These are phyloP conservation scores for Kodamaea kaohsiungensis DNA, from an alignment of 805 yeast species.

Conservation along the genomic window DNA sequence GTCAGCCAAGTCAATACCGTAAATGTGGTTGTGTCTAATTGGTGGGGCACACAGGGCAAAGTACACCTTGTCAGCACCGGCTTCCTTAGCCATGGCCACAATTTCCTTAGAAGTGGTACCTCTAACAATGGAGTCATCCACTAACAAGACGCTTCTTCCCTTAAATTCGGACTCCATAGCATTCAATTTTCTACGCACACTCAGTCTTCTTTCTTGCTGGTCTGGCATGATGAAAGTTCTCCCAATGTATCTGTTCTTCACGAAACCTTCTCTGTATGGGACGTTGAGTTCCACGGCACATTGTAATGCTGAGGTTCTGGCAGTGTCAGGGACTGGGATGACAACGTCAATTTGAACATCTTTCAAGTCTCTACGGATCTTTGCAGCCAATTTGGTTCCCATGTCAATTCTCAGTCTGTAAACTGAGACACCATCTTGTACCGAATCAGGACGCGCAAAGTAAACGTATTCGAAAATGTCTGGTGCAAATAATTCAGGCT, in stretches of 20 bases:
- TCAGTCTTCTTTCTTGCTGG: conserved; percentile 89
- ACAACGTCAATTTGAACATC: conserved; percentile 82
- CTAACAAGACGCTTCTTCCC: conserved; percentile 81
- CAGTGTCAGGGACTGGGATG: conserved; percentile 97
- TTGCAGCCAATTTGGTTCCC: conserved; percentile 87
- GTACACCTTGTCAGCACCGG: conserved; percentile 94
- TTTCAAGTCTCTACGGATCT: conserved; percentile 46
- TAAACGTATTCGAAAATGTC: conserved; percentile 97
- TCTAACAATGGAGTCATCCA: conserved; percentile 96
- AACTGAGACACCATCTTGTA: conserved; percentile 94
- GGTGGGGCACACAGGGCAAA: conserved; percentile 98
- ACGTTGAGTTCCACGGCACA: conserved; percentile 79
- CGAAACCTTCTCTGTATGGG: conserved; percentile 96
- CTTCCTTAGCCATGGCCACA: conserved; percentile 97
- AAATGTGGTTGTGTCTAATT: conserved; percentile 92
- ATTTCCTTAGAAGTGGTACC: conserved; percentile 98
- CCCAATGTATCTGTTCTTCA: conserved; percentile 95
- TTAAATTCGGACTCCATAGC: conserved; percentile 94
- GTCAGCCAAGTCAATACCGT: conserved; percentile 97
- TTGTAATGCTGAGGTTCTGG: conserved; percentile 93
- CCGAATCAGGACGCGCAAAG: conserved; percentile 97
- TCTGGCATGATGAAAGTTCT: conserved; percentile 98
- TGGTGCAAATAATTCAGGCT: conserved; percentile 78
- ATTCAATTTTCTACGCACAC: conserved; percentile 91
- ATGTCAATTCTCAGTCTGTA: conserved; percentile 89